Conservation (phyloP, 139 green algal species). For the Chloropicon primus region DNA sequence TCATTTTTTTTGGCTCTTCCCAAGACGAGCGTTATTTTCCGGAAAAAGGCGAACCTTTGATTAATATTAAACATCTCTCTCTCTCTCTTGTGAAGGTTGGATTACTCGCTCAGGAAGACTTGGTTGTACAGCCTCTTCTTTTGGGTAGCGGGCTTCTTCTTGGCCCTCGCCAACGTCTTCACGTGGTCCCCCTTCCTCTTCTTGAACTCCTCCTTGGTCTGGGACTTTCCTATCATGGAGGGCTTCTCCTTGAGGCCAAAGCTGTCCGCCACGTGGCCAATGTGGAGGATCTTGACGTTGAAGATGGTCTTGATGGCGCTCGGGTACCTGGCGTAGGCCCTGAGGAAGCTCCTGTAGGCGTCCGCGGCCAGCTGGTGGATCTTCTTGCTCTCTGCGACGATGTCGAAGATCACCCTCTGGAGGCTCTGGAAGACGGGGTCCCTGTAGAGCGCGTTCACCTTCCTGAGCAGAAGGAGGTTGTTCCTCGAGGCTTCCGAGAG, state of each 20-base stretch:
- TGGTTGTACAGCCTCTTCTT: background rate
- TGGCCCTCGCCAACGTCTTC: slow-evolving; percentile 1
- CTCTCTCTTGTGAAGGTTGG: too few relatives aligned
- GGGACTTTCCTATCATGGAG: slow-evolving; percentile 26
- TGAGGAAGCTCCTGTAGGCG: slow-evolving; percentile 83
- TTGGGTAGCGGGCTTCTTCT: background rate
- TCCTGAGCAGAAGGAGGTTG: background rate
- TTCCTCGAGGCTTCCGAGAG: background rate
- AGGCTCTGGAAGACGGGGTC: background rate
- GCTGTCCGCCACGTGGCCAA: slow-evolving; percentile 78
- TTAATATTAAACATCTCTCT: too few relatives aligned
- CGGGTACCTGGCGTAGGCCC: slow-evolving; percentile 36
- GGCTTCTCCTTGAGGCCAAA: slow-evolving; percentile 65
- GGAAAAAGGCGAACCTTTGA: too few relatives aligned
- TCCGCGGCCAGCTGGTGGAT: slow-evolving; percentile 36
- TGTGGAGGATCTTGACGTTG: slow-evolving; percentile 71
- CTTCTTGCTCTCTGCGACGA: slow-evolving; percentile 22
- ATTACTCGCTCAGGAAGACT: background rate
- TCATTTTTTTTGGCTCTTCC: too few relatives aligned
- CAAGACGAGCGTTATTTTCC: too few relatives aligned
- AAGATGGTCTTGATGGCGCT: slow-evolving; percentile 52
- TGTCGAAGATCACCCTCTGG: slow-evolving; percentile 15
- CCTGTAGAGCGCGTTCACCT: background rate
- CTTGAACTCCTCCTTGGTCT: slow-evolving; percentile 30
- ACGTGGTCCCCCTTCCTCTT: slow-evolving; percentile 23